Conservation (phyloP, 345 rosid genomes). For the Populus euphratica region DNA sequence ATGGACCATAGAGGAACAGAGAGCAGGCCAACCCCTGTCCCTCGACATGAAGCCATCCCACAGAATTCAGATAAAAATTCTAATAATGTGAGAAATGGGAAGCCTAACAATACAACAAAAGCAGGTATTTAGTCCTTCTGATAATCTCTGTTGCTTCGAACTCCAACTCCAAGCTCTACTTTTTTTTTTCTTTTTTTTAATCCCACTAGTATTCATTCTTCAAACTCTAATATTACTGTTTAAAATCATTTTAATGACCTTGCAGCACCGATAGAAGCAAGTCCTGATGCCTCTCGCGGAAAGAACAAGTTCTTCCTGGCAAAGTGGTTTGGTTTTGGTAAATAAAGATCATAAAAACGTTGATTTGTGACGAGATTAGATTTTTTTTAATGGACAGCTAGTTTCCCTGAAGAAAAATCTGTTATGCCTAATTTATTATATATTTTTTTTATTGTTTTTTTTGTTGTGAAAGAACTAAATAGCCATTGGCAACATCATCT, state of each 20-base stretch:
- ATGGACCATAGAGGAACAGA: constrained; percentile 24
- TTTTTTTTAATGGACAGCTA: background rate
- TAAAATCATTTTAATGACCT: background rate
- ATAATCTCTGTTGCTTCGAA: background rate
- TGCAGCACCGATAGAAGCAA: constrained; percentile 21
- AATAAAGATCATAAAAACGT: constrained; percentile 21
- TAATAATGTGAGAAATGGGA: constrained; percentile 22
- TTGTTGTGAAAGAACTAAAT: background rate
- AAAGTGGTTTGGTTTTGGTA: constrained; percentile 58
- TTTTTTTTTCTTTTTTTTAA: background rate
- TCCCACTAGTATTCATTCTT: background rate
- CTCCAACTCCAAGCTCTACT: background rate
- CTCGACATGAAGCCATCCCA: constrained; percentile 13
- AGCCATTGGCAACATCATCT: background rate
- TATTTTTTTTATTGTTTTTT: background rate
- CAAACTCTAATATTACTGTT: background rate
- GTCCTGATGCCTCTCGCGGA: constrained; percentile 31
- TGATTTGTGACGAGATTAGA: background rate
- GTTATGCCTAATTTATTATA: constrained; percentile 7
- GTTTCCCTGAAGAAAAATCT: background rate
- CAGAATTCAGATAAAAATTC: constrained; percentile 22
- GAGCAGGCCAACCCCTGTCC: constrained; percentile 33
- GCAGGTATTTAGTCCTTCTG: constrained; percentile 26
- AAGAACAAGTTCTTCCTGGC: constrained; percentile 54
- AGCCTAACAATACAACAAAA: constrained; percentile 25